Base-by-base conservation (phyloP, 2,329 filamentous ascomycete genomes). In the Cladophialophora yegresii region DNA sequence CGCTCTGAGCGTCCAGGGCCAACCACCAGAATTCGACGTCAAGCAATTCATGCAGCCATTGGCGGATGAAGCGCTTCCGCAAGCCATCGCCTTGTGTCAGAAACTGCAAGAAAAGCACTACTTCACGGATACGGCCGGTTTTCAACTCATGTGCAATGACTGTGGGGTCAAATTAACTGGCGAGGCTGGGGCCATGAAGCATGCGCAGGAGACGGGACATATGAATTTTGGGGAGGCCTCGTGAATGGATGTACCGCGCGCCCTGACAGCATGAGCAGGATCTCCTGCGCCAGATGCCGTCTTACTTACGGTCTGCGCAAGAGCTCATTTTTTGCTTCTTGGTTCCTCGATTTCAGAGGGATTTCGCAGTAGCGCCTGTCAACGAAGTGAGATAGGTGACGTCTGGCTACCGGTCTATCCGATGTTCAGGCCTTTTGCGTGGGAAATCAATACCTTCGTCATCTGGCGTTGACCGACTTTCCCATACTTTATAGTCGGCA, bases 111-210 rank as follows among this genome's bases (percentile, higher is more conserved):
- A 85, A 58, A 87, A 83, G 64, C 86, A 96, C 74, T 98, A 98
- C 75, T 97, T 87, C 72, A 97, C 93, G 0, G 92, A 97, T 75
- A 96, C 92, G 0, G 85, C 89, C 23, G 88, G 88, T 0, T 92
- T 97, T 73, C 82, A 85, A 43, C 84, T 97, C 64, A 86, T 83
- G 72, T 98, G 93, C 75, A 91, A 92, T 68, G 80, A 83, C 2
- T 82, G 80, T 62, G 78, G 79, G 4, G 75, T 73, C 16, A 72
- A 73, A 40, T 78, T 79, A 63, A 74, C 76, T 8, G 80, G 80
- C 16, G 79, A 82, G 70, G 78, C 75, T 51, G 80, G 79, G 23
- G 80, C 80, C 1, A 77, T 77, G 0, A 72, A 79, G 69, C 80
- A 82, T 73, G 80, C 80, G 20, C 68, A 75, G 51, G 71, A 77